Base-by-base conservation (phyloP, 2,329 filamentous ascomycete genomes). In the Fusarium circinatum region DNA sequence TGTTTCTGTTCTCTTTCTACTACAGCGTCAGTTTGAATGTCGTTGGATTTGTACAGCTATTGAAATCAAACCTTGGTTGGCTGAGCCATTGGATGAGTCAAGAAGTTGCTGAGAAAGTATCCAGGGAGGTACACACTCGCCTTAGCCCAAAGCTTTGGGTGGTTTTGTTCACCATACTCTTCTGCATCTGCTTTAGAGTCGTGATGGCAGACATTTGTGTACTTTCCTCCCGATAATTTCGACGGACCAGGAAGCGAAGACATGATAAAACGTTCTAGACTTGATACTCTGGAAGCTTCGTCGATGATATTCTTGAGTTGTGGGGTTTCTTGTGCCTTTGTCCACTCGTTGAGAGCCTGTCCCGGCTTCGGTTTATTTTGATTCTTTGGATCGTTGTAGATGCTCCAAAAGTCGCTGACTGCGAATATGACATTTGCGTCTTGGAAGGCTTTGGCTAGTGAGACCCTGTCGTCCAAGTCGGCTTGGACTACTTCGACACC, bases 401-500 rank as follows among this genome's bases (percentile, higher is more conserved):
- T 66, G 22, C 48, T 36, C 60, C 60, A 65, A 34, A 58, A 65
- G 44, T 58, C 61, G 32, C 42, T 66, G 44, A 51, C 38, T 26
- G 49, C 61, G 30, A 66, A 65, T 7, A 58, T 51, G 10, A 15
- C 61, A n/a, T n/a, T 49, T 20, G 64, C 49, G 17, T 48, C 45
- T 36, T 58, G 32, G 22, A 71, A 62, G 11, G 45, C 67, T 5
- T 41, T 26, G n/a, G 51, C 28, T 22, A 67, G 44, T 28, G 67
- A 67, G 17, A 18, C 30, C 8, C 15, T 36, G 7, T 71, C 62
- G 12, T 62, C 41, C 8, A 71, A 34, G 18, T 71, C 47, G 36
- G 67, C 62, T 48, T 45, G 49, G 7, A 62, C 45, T 9, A 71
- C 39, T 8, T 71, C 45, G 10, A 57, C 68, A 22, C 55, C 68